Evolutionary conservation across 2,329 filamentous ascomycete species (phyloP), one percentile per base, ranked within the genome.

Genomic region (Clarireedia homoeocarpa): DNA sequence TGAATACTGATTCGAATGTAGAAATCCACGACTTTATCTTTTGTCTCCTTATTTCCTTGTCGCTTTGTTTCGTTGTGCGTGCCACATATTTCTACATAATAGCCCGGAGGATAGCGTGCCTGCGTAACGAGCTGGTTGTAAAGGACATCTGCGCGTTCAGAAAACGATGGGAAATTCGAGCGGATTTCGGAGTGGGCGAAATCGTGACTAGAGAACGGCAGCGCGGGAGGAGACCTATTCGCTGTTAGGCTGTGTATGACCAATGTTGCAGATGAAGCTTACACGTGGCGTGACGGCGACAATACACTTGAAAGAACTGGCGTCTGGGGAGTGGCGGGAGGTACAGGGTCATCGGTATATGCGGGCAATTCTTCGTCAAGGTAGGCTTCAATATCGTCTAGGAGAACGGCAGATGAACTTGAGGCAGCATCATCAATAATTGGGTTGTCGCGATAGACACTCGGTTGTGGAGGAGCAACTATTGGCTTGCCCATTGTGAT

Each of bases 1-100:
- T 80, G 82, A 61, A 86, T 71, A 53, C 84, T 81, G 58, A 85
- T 69, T n/a, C 70, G 70, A 54, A 86, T 69, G 65, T 81, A 77
- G 63, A 86, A 86, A 66, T 86, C 83, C 24, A 75, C 75, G 5
- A 82, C 69, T 39, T 64, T 72, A 64, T 78, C 73, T 47, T 66
- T 72, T 62, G 78, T 74, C n/a, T 72, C 72, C 64, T 77, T 78
- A 59, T 75, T 60, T 52, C 62, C 59, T 36, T 59, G 56, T 10
- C 59, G 56, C 17, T 50, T 49, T 10, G 65, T 69, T 53, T 69
- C 65, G n/a, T 58, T 60, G 34, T 71, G 69, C 10, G 63, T 64
- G 24, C 70, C 70, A 17, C 59, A 49, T 17, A 73, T 57, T 30
- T 61, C 58, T 6, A 71, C 56, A 15, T 59, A 61, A 44, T 66